Conservation (phyloP, 495 filamentous ascomycete species). For the Cercophora sp. region DNA sequence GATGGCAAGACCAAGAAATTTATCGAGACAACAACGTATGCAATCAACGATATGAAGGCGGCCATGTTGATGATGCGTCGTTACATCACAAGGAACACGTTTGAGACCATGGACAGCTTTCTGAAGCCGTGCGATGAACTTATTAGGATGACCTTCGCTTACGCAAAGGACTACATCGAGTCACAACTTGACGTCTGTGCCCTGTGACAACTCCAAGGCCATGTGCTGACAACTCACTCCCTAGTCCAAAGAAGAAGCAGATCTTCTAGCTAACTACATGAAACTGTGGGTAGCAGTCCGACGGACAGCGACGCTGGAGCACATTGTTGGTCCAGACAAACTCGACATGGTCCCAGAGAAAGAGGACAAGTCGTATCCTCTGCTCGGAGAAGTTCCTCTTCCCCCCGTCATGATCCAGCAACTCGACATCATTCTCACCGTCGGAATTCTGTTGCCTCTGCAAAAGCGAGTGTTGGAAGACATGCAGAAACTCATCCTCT, state of each 20-base stretch:
- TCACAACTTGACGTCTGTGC: constrained; percentile 7
- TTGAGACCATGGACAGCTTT: constrained; percentile 10
- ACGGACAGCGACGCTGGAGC: constrained; percentile 34
- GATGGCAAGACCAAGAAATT: constrained; percentile 16
- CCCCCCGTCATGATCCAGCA: constrained; percentile 42
- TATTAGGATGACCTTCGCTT: constrained; percentile 18
- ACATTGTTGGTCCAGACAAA: constrained; percentile 31
- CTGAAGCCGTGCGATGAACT: constrained; percentile 13
- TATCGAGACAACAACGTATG: constrained; percentile 15
- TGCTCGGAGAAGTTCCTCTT: constrained; percentile 33
- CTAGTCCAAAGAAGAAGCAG: constrained; percentile 20
- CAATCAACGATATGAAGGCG: constrained; percentile 18
- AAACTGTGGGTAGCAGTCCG: constrained; percentile 35
- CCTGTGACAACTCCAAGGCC: background rate
- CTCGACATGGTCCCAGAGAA: constrained; percentile 29
- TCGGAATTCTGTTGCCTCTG: constrained; percentile 30
- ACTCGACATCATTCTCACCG: constrained; percentile 34
- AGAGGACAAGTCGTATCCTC: constrained; percentile 29
- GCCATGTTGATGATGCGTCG: constrained; percentile 10
- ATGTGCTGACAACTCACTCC: background rate
- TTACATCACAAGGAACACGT: constrained; percentile 12
- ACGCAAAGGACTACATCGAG: constrained; percentile 14
- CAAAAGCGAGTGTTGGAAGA: constrained; percentile 34
- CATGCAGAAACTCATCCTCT: constrained; percentile 32
- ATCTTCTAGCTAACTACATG: constrained; percentile 30